Conservation (phyloP, 805 yeast genomes). For the Suhomyces pyralidae region DNA sequence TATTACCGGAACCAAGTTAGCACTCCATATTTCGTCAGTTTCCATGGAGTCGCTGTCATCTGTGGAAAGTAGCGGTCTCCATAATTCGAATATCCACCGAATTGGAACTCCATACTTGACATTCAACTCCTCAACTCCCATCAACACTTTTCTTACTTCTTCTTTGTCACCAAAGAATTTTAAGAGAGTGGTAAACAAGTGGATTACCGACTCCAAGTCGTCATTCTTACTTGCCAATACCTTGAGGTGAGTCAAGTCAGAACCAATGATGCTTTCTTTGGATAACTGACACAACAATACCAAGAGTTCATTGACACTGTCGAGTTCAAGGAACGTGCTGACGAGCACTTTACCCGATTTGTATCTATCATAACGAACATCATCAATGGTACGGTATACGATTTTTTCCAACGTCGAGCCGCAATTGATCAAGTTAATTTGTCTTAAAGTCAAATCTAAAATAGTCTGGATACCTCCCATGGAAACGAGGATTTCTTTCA, state of each 20-base stretch:
- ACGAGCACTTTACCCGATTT: conserved; percentile 53
- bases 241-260: conserved; percentile 53
- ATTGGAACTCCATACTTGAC: conserved; percentile 45
- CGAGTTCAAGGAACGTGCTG: conserved; percentile 39
- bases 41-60: background rate
- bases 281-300: conserved; percentile 55
- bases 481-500: conserved; percentile 61
- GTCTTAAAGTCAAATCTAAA: conserved; percentile 63
- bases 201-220: conserved; percentile 64
- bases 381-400: conserved; percentile 59
- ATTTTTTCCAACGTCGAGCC: conserved; percentile 54
- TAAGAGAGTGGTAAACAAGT: conserved; percentile 59
- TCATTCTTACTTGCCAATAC: conserved; percentile 70
- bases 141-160: conserved; percentile 32
- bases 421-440: conserved; percentile 63
- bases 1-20: conserved; percentile 2
- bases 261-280: conserved; percentile 34
- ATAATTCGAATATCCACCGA: conserved; percentile 72
- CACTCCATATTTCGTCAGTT: background rate
- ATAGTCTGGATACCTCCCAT: conserved; percentile 80
- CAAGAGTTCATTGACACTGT: conserved; percentile 60
- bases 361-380: conserved; percentile 47
- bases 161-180: conserved; percentile 45
- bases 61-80: conserved; percentile 51
- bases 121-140: conserved; percentile 41